Evolutionary conservation across 2,329 filamentous ascomycete genomes (phyloP).

Genomic region (Sclerotinia sclerotiorum): DNA sequence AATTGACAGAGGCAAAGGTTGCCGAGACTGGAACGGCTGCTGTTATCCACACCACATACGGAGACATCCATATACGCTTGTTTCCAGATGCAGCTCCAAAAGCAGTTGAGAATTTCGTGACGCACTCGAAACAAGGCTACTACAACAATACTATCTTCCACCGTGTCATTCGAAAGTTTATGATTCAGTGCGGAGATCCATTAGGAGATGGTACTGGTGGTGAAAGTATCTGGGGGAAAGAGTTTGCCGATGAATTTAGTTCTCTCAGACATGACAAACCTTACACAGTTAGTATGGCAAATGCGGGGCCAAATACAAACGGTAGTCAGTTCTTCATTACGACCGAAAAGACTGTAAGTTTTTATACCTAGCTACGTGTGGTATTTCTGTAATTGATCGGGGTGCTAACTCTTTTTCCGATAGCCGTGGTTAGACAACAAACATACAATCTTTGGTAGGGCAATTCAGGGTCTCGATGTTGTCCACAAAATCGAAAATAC

Average conservation of each 20-base stretch:
- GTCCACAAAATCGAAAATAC: slow-evolving; percentile 94
- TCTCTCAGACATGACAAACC: slow-evolving; percentile 90
- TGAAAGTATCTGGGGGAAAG: slow-evolving; percentile 87
- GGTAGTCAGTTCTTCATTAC: slow-evolving; percentile 98
- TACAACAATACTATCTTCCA: slow-evolving; percentile 99
- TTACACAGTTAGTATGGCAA: slow-evolving; percentile 97
- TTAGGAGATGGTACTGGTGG: slow-evolving; percentile 86
- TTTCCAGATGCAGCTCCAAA: slow-evolving; percentile 93
- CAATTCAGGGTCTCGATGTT: slow-evolving; percentile 87
- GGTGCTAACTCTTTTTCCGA: slow-evolving; percentile 20
- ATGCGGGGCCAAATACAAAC: slow-evolving; percentile 93
- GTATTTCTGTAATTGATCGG: slow-evolving; percentile 20
- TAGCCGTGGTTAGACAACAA: slow-evolving; percentile 91
- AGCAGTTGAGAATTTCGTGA: slow-evolving; percentile 96
- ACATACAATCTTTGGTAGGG: slow-evolving; percentile 93
- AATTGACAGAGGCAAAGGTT: slow-evolving; percentile 57
- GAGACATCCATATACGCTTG: slow-evolving; percentile 89
- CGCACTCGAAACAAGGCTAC: slow-evolving; percentile 83
- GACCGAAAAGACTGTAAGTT: slow-evolving; percentile 83
- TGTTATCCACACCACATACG: slow-evolving; percentile 86
- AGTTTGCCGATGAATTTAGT: slow-evolving; percentile 93
- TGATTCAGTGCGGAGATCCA: slow-evolving; percentile 89
- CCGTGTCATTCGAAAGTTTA: slow-evolving; percentile 95
- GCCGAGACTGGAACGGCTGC: slow-evolving; percentile 76
- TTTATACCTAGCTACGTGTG: background rate